Evolutionary conservation across 2,329 filamentous ascomycete species (phyloP), one percentile per base, ranked within the genome.

Genomic region (Botryotinia globosa): DNA sequence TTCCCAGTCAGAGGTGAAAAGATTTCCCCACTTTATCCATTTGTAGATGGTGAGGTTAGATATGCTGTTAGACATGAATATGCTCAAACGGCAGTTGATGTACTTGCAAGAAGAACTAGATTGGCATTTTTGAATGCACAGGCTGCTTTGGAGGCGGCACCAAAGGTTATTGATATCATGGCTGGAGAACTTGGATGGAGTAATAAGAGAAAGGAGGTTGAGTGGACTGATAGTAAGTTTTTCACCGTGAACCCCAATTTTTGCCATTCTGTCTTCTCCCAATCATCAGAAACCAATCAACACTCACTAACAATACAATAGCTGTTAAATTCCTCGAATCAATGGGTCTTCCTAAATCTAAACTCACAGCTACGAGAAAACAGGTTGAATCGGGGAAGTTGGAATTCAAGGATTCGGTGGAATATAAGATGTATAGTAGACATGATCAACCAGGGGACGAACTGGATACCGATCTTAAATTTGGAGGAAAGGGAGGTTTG

Each of bases 91-190:
- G 93, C 94, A 1, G 91, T 94, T 25, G 94, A 98, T 80, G 92
- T 98, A 20, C 85, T 98, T 64, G 94, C 94, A 4, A 88, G 95
- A 73, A 87, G 94, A 74, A 98, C 92, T 58, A 87, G 95, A 72
- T 84, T 98, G 72, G 92, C 94, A 14, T 98, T 98, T 84, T 84
- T 98, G 77, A 97, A 97, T 80, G 94, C 94, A 8, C 93, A 97
- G 82, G 94, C 94, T 18, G 91, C 94, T 1, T 88, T 97, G 16
- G 94, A 97, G 83, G 91, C 94, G 2, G 86, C 97, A 63, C 94
- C 95, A 8, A 87, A 84, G 73, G 89, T 98, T 73, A 96, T 98
- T 79, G 94, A 98, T 81, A 87, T 97, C 74, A 97, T 98, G 94
- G 87, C 85, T 48, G 89, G 92, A 78, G 94, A 98, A 84, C 85